Percentiles rank a stretch among this genome's conserved stretches.
phyloP scores from a whole-genome alignment of 371 early-diverging fungal species.

The Apophysomyces trapeziformis region DNA sequence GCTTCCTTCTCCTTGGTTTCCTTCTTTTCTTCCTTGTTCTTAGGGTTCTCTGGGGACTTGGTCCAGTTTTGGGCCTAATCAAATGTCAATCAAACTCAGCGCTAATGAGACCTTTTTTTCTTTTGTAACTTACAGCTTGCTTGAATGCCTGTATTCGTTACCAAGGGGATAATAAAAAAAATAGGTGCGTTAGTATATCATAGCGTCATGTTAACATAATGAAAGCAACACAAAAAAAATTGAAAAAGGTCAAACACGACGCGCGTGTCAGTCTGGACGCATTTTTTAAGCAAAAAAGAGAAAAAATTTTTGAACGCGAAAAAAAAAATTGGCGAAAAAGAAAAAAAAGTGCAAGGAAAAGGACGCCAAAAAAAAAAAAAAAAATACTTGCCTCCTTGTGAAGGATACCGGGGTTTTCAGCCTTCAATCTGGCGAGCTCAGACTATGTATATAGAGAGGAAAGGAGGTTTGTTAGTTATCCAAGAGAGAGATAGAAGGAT shows the following conservation, averaged over 20 bases:
- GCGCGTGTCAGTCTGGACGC: neutral
- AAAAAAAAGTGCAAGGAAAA: neutral
- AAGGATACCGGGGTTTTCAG: slow-evolving; percentile 54
- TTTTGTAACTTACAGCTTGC: slow-evolving; percentile 39
- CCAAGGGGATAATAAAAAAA: slow-evolving; percentile 6
- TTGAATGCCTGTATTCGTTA: slow-evolving; percentile 42
- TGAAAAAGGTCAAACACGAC: slow-evolving; percentile 8
- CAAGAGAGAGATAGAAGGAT: neutral
- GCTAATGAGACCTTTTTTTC: neutral
- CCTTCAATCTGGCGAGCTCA: slow-evolving; percentile 70
- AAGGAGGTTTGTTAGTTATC: neutral
- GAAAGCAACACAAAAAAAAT: slow-evolving; percentile 16
- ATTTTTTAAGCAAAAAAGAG: no score
- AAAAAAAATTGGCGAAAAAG: slow-evolving; percentile 12
- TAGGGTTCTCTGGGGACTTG: slow-evolving; percentile 48
- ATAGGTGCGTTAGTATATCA: neutral
- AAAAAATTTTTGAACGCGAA: slow-evolving; percentile 10
- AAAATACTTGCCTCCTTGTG: slow-evolving; percentile 62
- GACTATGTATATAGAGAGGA: slow-evolving; percentile 30
- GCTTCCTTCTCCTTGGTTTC: slow-evolving; percentile 19
- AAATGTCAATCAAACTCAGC: slow-evolving; percentile 11
- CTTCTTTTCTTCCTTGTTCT: slow-evolving; percentile 36
- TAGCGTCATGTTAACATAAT: neutral
- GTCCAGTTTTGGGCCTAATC: slow-evolving; percentile 50
- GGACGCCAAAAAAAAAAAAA: slow-evolving; percentile 11